Evolutionary conservation across 371 early-diverging fungal species (phyloP).

Genomic region (Mucor irregularis): DNA sequence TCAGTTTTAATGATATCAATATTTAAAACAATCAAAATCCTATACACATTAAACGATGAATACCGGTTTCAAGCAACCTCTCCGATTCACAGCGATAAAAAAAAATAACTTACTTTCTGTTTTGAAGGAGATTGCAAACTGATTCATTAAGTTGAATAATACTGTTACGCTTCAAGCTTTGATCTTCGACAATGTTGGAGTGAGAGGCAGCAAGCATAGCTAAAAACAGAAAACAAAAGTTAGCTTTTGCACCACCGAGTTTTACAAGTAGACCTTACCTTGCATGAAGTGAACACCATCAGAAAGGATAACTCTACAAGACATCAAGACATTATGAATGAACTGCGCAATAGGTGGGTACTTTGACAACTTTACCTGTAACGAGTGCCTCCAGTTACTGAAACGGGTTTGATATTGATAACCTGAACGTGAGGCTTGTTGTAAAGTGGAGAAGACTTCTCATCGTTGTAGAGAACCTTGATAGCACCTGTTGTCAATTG

Average conservation of each 20-base stretch:
- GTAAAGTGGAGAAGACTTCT: constrained; percentile 23
- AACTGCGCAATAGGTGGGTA: background rate
- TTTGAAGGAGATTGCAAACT: constrained; percentile 53
- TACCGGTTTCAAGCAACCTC: no score
- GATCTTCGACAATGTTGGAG: constrained; percentile 49
- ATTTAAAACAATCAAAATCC: constrained; percentile 61
- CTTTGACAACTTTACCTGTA: constrained; percentile 47
- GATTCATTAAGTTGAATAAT: constrained; percentile 54
- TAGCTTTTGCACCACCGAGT: background rate
- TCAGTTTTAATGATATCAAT: constrained; percentile 41
- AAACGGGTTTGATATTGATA: constrained; percentile 59
- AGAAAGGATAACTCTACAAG: constrained; percentile 62
- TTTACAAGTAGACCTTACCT: constrained; percentile 44
- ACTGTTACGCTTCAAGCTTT: constrained; percentile 49
- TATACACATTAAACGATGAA: constrained; percentile 11
- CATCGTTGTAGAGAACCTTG: constrained; percentile 44
- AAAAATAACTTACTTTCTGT: constrained; percentile 49
- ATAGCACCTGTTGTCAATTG: constrained; percentile 44
- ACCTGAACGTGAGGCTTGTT: constrained; percentile 59
- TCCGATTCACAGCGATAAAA: background rate
- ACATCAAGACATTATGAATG: background rate
- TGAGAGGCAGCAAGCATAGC: constrained; percentile 68
- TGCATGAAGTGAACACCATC: constrained; percentile 71
- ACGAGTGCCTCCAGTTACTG: constrained; percentile 40
- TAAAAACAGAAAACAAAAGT: constrained; percentile 6